Percentiles rank a stretch among this genome's conserved stretches.
phyloP scores from a whole-genome alignment of 768 basidiomycete species.

The Leucogyrophana mollusca region DNA sequence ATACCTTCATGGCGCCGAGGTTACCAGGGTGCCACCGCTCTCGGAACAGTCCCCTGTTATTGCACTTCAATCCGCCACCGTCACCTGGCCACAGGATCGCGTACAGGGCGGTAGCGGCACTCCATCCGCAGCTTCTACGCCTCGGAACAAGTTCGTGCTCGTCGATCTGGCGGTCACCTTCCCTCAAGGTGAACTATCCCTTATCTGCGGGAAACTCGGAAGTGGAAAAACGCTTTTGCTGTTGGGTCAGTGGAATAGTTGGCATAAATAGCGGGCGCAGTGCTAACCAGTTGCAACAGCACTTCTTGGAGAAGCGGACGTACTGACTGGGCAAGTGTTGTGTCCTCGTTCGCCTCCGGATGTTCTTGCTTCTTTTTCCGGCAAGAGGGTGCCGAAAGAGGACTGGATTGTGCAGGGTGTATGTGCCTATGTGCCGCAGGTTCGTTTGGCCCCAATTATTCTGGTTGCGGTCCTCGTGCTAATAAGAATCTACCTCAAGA shows the following conservation, averaged over 20 bases:
- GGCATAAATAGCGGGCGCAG: conserved; percentile 8
- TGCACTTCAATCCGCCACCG: conserved; percentile 78
- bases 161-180: conserved; percentile 78
- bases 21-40: conserved; percentile 59
- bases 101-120: conserved; percentile 40
- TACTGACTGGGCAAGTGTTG: conserved; percentile 75
- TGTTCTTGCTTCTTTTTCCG: conserved; percentile 60
- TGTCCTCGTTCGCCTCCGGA: conserved; percentile 88
- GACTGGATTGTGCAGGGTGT: conserved; percentile 78
- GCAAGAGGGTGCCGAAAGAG: conserved; percentile 40
- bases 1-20: conserved; percentile 76
- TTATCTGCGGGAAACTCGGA: conserved; percentile 88
- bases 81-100: conserved; percentile 89
- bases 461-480: conserved; percentile 6
- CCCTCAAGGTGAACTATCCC: conserved; percentile 73
- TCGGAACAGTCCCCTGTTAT: conserved; percentile 50
- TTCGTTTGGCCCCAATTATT: conserved; percentile 19
- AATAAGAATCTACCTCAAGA: conserved; percentile 31
- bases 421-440: conserved; percentile 88
- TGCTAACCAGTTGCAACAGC: conserved; percentile 35
- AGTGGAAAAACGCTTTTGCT: conserved; percentile 86
- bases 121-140: conserved; percentile 66
- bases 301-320: conserved; percentile 85
- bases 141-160: conserved; percentile 75
- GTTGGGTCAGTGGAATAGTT: conserved; percentile 40